Conservation (phyloP, 2,329 filamentous ascomycete genomes). For the Claviceps paspali region DNA sequence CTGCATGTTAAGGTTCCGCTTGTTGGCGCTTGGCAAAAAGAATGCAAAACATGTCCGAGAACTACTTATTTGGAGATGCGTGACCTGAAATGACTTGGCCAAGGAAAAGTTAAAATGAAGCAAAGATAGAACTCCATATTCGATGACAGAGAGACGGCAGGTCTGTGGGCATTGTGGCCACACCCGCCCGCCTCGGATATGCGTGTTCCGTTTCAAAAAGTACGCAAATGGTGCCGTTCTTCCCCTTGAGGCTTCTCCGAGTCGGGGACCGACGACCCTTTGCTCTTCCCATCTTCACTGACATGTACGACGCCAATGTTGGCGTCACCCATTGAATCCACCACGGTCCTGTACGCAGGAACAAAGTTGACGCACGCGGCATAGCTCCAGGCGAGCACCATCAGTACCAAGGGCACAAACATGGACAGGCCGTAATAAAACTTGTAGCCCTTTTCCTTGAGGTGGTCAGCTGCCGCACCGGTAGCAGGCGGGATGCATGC, state of each 20-base stretch:
- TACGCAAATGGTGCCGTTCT: too few relatives aligned
- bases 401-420: slow-evolving; percentile 48
- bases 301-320: slow-evolving; percentile 21
- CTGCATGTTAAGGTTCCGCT: too few relatives aligned
- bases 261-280: not conserved
- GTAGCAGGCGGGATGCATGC: slow-evolving; percentile 59
- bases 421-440: slow-evolving; percentile 43
- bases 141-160: too few relatives aligned
- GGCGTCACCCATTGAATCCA: slow-evolving; percentile 39
- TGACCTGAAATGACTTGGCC: too few relatives aligned
- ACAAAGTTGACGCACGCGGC: slow-evolving; percentile 50
- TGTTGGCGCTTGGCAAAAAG: too few relatives aligned
- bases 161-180: not conserved
- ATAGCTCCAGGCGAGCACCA: slow-evolving; percentile 40
- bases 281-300: not conserved
- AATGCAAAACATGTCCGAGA: too few relatives aligned
- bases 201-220: not conserved
- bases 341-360: slow-evolving; percentile 44
- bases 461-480: slow-evolving; percentile 49
- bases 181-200: not conserved
- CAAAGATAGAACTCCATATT: too few relatives aligned
- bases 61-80: too few relatives aligned
- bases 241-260: not conserved
- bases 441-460: slow-evolving; percentile 12
- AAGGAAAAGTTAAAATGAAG: too few relatives aligned